Evolutionary conservation across 2,329 filamentous ascomycete species (phyloP), one percentile per base, ranked within the genome.

Genomic region (Botrytis deweyae): DNA sequence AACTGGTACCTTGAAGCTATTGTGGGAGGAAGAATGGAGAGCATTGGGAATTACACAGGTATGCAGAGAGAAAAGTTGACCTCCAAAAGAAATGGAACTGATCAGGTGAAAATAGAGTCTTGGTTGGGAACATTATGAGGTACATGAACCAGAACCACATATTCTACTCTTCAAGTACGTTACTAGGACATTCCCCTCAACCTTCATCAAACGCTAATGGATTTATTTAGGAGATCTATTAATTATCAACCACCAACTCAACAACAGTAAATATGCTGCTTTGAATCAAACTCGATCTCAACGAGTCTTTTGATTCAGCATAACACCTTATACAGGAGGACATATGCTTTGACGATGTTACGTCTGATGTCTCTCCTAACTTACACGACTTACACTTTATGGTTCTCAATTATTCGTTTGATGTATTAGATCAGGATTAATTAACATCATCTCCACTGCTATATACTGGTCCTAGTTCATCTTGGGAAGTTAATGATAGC

Each of bases 1-100:
- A 70, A 94, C 97, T 84, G 96, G 96, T 76, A 98, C 95, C 9
- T 85, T 99, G 83, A 99, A 98, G 86, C 86, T 99, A 78, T 85
- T 99, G 75, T 98, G 95, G 95, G 96, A 99, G 83, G 95, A 98
- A 78, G 96, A 99, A 85, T 99, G 96, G 96, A 91, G 96, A 84
- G 94, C 92, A 52, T 88, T 99, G 81, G 96, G 96, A 69, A 99
- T 99, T 82, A 99, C 96, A 78, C 95, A 97, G 91, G 94, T 97
- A 85, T 66, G 67, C 9, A 66, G 42, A 61, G 22, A 61, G 22
- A 55, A 40, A 5, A 25, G 33, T 40, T 40, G 40, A 25, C 18
- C 8, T 4, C 3, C 5, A 16, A 10, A 16, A 18, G 7, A 36
- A 25, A 40, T 36, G 42, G 22, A 38, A 29, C 71, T 72, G 49